Base-by-base conservation (phyloP, 129 eudicot genomes). In the Flaveria ramosissima region DNA sequence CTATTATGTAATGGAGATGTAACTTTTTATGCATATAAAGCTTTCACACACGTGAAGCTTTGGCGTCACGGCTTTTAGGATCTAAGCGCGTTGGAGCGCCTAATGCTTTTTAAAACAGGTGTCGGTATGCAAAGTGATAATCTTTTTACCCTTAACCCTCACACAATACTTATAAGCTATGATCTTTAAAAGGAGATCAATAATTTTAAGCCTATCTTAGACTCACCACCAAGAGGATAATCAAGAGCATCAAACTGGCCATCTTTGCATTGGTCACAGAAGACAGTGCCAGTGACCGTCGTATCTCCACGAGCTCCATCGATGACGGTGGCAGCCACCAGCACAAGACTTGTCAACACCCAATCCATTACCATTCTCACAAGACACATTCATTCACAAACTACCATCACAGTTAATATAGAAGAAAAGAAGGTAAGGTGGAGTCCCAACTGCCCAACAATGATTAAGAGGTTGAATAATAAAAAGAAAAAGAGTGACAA, bases 241-340 rank as follows among this genome's bases (percentile, higher is more conserved):
- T 93, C 98, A 48, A 86, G 92, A 42, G 86, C 75, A 10, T 88
- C 82, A 9, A 93, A 47, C 15, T 63, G 83, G 45, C 98, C 98
- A 82, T 93, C 98, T 75, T 83, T 90, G 88, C 98, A 93, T 72
- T 87, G 98, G 67, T 93, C 98, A 81, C 98, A 93, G 53, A 90
- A 90, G 57, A 93, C 97, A 1, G 96, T 79, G 15, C 98, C 98
- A 23, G 83, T 75, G 43, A 90, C 97, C 83, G 89, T 85, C 9
- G 91, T 79, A 70, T 76, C 84, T 20, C 91, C 97, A 61, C 74
- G 57, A 75, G 80, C 85, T 65, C 80, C 86, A 83, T 55, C 51
- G 73, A 87, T 80, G 83, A 83, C 80, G 65, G 79, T 75, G 75
- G 74, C 84, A 36, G 77, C 21, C 46, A 87, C 53, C 62, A 78